Evolutionary conservation across 2,329 filamentous ascomycete genomes (phyloP).

Genomic region (Colletotrichum siamense): DNA sequence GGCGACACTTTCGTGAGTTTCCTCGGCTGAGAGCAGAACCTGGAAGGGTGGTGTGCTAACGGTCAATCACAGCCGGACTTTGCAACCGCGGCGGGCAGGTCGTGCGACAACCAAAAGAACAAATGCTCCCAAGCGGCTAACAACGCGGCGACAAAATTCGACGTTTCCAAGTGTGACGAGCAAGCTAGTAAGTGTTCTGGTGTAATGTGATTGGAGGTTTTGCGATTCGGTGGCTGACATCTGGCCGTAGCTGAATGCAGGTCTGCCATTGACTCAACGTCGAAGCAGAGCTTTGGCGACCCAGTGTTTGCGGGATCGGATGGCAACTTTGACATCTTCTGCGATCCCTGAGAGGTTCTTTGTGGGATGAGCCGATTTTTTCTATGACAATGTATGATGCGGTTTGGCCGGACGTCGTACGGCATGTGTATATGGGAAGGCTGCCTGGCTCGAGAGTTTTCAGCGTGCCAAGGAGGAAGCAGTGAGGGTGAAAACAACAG

Average conservation of each 20-base stretch:
- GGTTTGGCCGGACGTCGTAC: background rate
- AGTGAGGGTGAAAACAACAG: background rate
- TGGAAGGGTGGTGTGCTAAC: background rate
- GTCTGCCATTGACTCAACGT: slow-evolving; percentile 31
- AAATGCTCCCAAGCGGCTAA: slow-evolving; percentile 49
- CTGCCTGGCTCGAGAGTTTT: background rate
- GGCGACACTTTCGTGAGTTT: slow-evolving; percentile 49
- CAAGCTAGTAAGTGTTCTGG: slow-evolving; percentile 45
- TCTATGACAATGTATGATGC: background rate
- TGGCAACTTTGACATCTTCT: slow-evolving; percentile 52
- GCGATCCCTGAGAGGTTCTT: slow-evolving; percentile 37
- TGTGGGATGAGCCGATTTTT: background rate
- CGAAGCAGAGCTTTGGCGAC: slow-evolving; percentile 25
- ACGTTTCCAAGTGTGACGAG: slow-evolving; percentile 49
- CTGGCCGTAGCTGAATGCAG: slow-evolving; percentile 43
- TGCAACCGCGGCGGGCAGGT: slow-evolving; percentile 43
- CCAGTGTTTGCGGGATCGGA: slow-evolving; percentile 43
- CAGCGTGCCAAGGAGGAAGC: background rate
- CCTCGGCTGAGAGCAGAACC: background rate
- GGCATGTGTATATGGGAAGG: background rate
- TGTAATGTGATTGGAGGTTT: background rate
- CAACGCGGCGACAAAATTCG: slow-evolving; percentile 33
- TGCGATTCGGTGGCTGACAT: background rate
- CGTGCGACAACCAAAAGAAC: slow-evolving; percentile 57
- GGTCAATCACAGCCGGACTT: slow-evolving; percentile 42